Evolutionary conservation across 2,329 filamentous ascomycete species (phyloP).

Genomic region (Triangularia verruculosa): DNA sequence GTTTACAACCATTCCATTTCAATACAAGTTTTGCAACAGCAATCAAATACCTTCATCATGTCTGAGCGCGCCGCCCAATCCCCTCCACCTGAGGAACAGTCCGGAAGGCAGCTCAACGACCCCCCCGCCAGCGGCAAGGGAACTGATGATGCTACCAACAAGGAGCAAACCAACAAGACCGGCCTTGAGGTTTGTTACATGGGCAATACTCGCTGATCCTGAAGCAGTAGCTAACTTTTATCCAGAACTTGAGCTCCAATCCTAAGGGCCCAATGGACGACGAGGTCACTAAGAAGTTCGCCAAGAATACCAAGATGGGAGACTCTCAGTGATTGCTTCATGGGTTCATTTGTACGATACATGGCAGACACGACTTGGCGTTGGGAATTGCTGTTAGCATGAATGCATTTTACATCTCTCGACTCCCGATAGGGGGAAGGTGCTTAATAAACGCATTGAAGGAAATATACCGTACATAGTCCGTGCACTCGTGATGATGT

Average conservation of each 20-base stretch:
- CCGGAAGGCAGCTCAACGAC: conserved; percentile 60
- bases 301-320: conserved; percentile 41
- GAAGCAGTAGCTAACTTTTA: neutral
- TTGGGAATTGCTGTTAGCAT: neutral
- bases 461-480: neutral
- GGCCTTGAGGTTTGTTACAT: conserved; percentile 49
- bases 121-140: conserved; percentile 57
- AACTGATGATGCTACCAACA: conserved; percentile 52
- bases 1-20: neutral
- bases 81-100: conserved; percentile 67
- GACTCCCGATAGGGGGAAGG: too few species aligned
- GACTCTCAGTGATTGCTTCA: neutral
- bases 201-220: neutral
- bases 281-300: conserved; percentile 57
- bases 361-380: neutral
- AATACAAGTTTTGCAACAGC: neutral
- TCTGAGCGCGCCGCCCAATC: conserved; percentile 64
- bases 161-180: conserved; percentile 50
- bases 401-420: neutral
- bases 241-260: conserved; percentile 59
- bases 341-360: neutral
- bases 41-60: conserved; percentile 50
- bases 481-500: neutral
- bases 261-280: conserved; percentile 63
- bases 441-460: too few species aligned